A percentile compares a stretch with the other conserved stretches of the same genome.
Evolutionary conservation across 176 grass and related monocot genomes (phyloP).

Genomic region (Miscanthus lutarioriparius): DNA sequence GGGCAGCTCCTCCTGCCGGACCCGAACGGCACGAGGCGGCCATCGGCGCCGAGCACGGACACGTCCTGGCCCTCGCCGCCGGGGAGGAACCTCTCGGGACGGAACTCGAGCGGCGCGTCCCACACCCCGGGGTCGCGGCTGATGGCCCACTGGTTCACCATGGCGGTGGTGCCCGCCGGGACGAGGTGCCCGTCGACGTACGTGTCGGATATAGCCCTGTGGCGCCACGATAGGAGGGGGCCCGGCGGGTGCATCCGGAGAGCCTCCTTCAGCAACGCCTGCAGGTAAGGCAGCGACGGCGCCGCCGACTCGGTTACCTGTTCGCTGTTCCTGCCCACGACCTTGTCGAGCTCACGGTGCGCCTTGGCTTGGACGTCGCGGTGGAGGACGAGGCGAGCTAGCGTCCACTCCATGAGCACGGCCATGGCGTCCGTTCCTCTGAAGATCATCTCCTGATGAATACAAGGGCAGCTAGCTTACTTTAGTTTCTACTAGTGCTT

Average conservation of each 20-base stretch:
- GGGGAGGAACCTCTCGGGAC: constrained; percentile 58
- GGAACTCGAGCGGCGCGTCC: constrained; percentile 63
- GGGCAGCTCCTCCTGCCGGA: constrained; percentile 81
- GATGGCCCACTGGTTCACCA: constrained; percentile 96
- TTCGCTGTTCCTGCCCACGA: constrained; percentile 43
- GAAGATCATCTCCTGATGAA: constrained; percentile 85
- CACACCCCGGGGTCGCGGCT: constrained; percentile 61
- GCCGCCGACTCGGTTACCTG: constrained; percentile 34
- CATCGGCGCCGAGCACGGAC: constrained; percentile 64
- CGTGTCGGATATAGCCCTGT: constrained; percentile 60
- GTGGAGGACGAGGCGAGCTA: constrained; percentile 71
- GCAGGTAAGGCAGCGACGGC: constrained; percentile 63
- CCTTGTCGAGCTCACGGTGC: constrained; percentile 61
- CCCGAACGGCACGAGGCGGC: constrained; percentile 79
- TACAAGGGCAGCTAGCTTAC: neutral
- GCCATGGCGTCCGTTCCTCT: constrained; percentile 88
- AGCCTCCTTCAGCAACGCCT: constrained; percentile 71
- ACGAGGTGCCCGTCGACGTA: constrained; percentile 63
- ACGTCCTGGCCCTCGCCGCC: constrained; percentile 45
- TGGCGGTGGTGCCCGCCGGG: constrained; percentile 69
- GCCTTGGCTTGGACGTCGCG: constrained; percentile 59
- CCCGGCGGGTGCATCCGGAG: constrained; percentile 85
- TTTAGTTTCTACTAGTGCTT: neutral
- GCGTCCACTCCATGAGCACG: constrained; percentile 81
- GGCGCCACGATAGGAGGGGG: constrained; percentile 70